These are phyloP conservation scores for Fusarium odoratissimum DNA, from an alignment of 2,329 filamentous ascomycete species.

Conservation along the genomic window DNA sequence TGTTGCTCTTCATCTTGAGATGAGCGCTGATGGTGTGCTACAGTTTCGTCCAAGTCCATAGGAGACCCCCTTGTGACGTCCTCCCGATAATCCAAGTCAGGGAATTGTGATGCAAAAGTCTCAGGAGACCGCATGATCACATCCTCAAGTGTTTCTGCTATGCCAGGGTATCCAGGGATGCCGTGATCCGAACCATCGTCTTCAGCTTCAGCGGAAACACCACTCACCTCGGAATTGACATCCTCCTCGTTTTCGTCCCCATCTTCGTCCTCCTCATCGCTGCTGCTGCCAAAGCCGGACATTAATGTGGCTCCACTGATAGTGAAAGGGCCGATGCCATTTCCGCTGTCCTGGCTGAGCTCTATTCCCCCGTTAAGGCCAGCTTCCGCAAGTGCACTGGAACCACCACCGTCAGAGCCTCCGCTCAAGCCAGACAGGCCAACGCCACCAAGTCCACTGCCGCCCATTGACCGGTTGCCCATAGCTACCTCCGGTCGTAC, in stretches of 20 bases:
- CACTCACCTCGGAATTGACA: constrained; percentile 73
- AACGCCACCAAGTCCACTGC: constrained; percentile 60
- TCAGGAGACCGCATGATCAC: constrained; percentile 50
- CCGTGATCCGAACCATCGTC: constrained; percentile 30
- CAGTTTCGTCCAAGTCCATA: constrained; percentile 32
- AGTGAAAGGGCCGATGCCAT: constrained; percentile 77
- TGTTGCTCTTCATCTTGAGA: constrained; percentile 24
- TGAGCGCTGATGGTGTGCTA: constrained; percentile 10
- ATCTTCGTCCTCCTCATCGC: constrained; percentile 96
- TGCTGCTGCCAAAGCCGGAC: constrained; percentile 93
- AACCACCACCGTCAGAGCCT: constrained; percentile 56
- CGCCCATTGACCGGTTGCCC: constrained; percentile 74
- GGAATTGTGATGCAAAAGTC: constrained; percentile 39
- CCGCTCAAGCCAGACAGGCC: constrained; percentile 60
- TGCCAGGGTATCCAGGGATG: constrained; percentile 45
- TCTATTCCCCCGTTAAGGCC: constrained; percentile 83
- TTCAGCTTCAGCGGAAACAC: constrained; percentile 51
- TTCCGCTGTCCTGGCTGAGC: constrained; percentile 70
- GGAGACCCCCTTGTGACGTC: constrained; percentile 41
- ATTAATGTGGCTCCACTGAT: constrained; percentile 80
- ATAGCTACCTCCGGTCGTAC: constrained; percentile 92
- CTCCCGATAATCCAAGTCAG: constrained; percentile 31
- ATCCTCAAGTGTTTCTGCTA: constrained; percentile 46
- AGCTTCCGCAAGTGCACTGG: constrained; percentile 81
- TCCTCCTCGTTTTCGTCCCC: constrained; percentile 87